Percentiles rank a stretch among this genome's conserved stretches.
Evolutionary conservation across 176 grass and related monocot genomes (phyloP).

Genomic region (Bolboschoenus planiculmis): DNA sequence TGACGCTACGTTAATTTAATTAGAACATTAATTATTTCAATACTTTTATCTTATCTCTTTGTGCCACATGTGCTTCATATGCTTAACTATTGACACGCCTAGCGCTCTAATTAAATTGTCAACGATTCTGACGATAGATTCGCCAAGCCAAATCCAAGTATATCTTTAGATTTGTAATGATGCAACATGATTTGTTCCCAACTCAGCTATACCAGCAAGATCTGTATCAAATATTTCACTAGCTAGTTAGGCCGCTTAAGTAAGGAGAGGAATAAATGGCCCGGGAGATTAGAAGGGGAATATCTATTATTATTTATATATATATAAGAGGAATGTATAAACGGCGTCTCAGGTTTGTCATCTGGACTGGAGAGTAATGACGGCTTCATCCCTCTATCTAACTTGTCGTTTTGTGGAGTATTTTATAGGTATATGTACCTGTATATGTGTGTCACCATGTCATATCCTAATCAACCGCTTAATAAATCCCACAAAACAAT

Average conservation of each 20-base stretch:
- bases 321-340: too few species aligned
- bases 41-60: background rate
- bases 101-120: background rate
- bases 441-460: background rate
- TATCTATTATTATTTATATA: too few species aligned
- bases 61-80: background rate
- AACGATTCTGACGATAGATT: background rate
- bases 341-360: background rate
- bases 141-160: background rate
- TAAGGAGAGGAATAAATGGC: too few species aligned
- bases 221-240: background rate
- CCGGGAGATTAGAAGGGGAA: too few species aligned
- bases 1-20: background rate
- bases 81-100: background rate
- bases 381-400: background rate
- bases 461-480: slow-evolving; percentile 4
- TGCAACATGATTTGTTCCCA: background rate
- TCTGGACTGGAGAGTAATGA: background rate
- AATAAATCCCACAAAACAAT: slow-evolving; percentile 11
- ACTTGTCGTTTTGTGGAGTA: background rate
- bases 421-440: background rate
- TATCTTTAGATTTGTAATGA: background rate
- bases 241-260: background rate
- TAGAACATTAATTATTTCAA: background rate
- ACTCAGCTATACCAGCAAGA: background rate